Base-by-base conservation (phyloP, 2,329 filamentous ascomycete species). In the Penicillium sp. region DNA sequence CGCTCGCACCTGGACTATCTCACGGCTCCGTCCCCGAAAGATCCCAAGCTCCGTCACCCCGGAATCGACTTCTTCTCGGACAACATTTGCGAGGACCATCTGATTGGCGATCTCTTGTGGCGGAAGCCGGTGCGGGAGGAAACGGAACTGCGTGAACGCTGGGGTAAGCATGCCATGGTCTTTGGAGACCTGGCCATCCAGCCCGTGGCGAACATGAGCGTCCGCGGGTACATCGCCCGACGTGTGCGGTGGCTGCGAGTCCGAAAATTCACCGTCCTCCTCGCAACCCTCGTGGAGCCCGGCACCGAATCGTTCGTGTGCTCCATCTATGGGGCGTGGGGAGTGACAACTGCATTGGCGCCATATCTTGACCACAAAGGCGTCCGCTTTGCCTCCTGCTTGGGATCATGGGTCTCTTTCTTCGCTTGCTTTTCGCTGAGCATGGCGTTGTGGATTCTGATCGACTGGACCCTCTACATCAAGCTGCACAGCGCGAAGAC, bases 71-170 rank as follows among this genome's bases (percentile, higher is more conserved):
- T 83, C 68, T 98, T 98, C 68, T 94, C 88, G 2, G 78, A 87
- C 50, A 94, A 95, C 60, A 97, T 98, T 59, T 98, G 93, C 70
- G 94, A 98, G 64, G 93, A 98, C 60, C 93, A 98, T 58, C 73
- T 96, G 16, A 95, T 98, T 39, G 91, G 91, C 9, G 93, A 98
- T 53, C 70, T 93, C 1, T 76, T 98, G 4, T 98, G 90, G 89
- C 81, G 82, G 39, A 58, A 64, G 28, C 54, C 59, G 39, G 50
- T 65, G 2, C 58, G 51, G 3, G 64, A 63, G 33, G 64, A 69
- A 37, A 60, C 55, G 42, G 67, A 64, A 48, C 45, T 45, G 4
- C 60, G 53, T 13, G 61, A 71, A 55, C 53, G 47, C 2, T 84
- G 79, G 68, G 76, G 78, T 27, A 94, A 94, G 56, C 93, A 98